These are phyloP conservation scores for Xylaria sp. DNA, from an alignment of 2,329 filamentous ascomycete genomes.

Conservation along the genomic window DNA sequence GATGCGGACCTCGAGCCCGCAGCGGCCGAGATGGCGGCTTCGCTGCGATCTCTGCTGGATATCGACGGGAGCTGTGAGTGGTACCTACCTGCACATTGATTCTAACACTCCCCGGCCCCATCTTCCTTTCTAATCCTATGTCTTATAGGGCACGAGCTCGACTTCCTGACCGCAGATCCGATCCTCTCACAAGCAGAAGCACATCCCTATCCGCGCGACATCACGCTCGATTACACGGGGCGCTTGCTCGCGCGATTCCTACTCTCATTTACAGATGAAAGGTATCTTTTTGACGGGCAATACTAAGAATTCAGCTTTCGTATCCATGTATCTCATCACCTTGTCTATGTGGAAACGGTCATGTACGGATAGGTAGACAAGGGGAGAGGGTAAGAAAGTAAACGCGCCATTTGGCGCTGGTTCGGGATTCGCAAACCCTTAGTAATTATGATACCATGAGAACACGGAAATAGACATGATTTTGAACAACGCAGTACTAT, in stretches of 20 bases:
- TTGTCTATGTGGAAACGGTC: neutral
- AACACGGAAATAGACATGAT: neutral
- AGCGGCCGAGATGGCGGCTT: constrained; percentile 52
- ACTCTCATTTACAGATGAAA: constrained; percentile 59
- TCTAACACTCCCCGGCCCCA: no score
- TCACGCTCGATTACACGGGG: constrained; percentile 58
- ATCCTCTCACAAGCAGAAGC: constrained; percentile 52
- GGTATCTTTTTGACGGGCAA: constrained; percentile 51
- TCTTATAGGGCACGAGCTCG: constrained; percentile 48
- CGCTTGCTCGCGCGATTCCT: constrained; percentile 60
- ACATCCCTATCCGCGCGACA: constrained; percentile 54
- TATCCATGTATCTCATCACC: neutral
- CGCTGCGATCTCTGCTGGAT: constrained; percentile 51
- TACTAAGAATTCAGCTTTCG: constrained; percentile 27
- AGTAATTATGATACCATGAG: neutral
- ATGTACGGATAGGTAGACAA: no score
- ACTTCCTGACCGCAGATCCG: constrained; percentile 54
- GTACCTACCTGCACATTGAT: no score
- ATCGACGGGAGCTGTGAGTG: constrained; percentile 52
- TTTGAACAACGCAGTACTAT: neutral
- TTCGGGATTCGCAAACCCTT: neutral
- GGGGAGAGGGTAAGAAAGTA: no score
- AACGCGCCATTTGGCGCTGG: no score
- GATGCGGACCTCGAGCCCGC: constrained; percentile 54
- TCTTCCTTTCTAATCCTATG: no score